Base-by-base conservation (phyloP, 164 flowering plant genomes). In the Nymphaea thermarum region DNA sequence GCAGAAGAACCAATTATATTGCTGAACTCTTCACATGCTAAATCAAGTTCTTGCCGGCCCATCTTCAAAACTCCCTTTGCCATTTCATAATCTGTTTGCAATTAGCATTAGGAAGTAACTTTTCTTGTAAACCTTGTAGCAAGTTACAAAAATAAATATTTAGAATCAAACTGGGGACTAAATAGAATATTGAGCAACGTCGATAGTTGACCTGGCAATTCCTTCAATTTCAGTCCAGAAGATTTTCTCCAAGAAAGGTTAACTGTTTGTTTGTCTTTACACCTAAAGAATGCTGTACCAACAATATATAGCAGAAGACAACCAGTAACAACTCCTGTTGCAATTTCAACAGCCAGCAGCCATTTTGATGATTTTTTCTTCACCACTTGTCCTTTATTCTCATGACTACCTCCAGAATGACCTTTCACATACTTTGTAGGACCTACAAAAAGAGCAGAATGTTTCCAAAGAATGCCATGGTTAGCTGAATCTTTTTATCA, bases 11-110 rank as follows among this genome's bases (percentile, higher is more conserved):
- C 98, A 72, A 94, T 94, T 12, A 94, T 91, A 77, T 94, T 94
- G 82, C 98, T 91, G 75, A 94, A 94, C 77, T 94, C 98, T 82
- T 91, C 98, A 74, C 98, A 94, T 3, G 98, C 96, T 47, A 89
- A 86, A 82, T 94, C 98, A 69, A 94, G 97, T 59, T 89, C 98
- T 74, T 88, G 91, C 71, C 97, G 80, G 73, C 75, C 82, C 77
- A 81, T 88, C 70, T 75, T 81, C 60, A n/a, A 10, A 4, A 94
- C 87, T 73, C 87, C 87, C 76, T 84, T 89, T 78, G 89, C 74
- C 75, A 85, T 70, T 71, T 87, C 96, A 4, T 93, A 67, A 75
- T 94, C 98, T 91, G 66, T 63, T 18, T 36, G 47, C 41, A 62
- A 66, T 10, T 61, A n/a, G 64, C 64, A n/a, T 8, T 61, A 61